Evolutionary conservation across 2,329 filamentous ascomycete species (phyloP), one percentile per base, ranked within the genome.

Genomic region (Diaporthe eres): DNA sequence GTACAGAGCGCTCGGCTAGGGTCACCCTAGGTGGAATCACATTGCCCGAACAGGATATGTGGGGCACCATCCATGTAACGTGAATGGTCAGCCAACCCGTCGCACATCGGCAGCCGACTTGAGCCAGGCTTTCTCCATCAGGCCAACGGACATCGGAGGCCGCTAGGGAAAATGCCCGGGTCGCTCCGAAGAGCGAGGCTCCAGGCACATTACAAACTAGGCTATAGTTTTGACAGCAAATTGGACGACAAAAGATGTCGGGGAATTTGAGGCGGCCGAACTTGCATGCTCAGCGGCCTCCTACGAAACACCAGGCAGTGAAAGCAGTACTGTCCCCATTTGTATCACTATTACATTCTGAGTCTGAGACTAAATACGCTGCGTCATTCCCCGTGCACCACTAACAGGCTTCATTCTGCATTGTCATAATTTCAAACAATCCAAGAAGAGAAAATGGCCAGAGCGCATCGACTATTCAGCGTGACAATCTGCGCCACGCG

Each of bases 401-500:
- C 37, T 22, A 3, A 34, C 13, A 15, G 10, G 2, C 9, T 19
- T 34, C 42, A 47, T 47, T 49, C 17, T 49, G 7, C 8, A 13
- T 22, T 17, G 4, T 44, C 8, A 49, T 25, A 34, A 34, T n/a
- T n/a, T 42, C n/a, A 9, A 15, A 42, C 13, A 39, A 17, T 12
- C 37, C 17, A 8, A 15, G 3, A 47, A 34, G 17, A 25, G 4
- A 31, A 49, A 65, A 65, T 65, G 61, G 17, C 42, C 25, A 34
- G 22, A 15, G 12, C 28, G 25, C 61, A 47, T 22, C 61, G 61
- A 31, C 42, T 65, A 15, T 49, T 65, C 61, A 65, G 61, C 19
- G 61, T 65, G 42, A 65, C 61, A 19, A 65, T 65, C 28, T 65
- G 61, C 28, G 61, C 61, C n/a, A 65, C 42, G 17, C 61, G 61